Conservation (phyloP, 805 yeast species). For the Saturnispora diversa region DNA sequence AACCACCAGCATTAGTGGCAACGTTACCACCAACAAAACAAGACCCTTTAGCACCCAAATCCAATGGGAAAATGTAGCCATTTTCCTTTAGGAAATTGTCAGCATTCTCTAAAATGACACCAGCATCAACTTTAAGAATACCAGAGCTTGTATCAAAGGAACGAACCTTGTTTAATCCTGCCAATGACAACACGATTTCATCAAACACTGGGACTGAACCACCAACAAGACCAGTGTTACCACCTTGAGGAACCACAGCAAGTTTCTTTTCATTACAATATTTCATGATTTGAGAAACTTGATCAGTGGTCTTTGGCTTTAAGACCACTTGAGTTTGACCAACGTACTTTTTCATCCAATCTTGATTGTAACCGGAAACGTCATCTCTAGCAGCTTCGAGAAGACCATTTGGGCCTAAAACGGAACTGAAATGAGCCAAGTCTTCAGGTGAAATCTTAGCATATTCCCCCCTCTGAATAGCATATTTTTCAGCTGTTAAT, state of each 20-base stretch:
- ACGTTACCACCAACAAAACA: slow-evolving; percentile 94
- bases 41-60: slow-evolving; percentile 93
- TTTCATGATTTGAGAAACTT: slow-evolving; percentile 65
- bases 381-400: slow-evolving; percentile 50
- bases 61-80: slow-evolving; percentile 90
- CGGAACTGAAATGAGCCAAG: slow-evolving; percentile 47
- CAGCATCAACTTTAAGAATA: slow-evolving; percentile 82
- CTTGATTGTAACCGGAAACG: slow-evolving; percentile 69
- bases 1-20: slow-evolving; percentile 95
- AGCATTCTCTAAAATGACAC: slow-evolving; percentile 79
- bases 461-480: slow-evolving; percentile 13
- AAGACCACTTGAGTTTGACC: slow-evolving; percentile 80
- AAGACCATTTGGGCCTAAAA: slow-evolving; percentile 45
- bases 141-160: slow-evolving; percentile 79
- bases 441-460: slow-evolving; percentile 44
- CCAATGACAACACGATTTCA: slow-evolving; percentile 68
- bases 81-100: slow-evolving; percentile 67
- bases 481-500: slow-evolving; percentile 15
- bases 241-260: slow-evolving; percentile 95
- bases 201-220: slow-evolving; percentile 91
- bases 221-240: slow-evolving; percentile 93
- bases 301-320: slow-evolving; percentile 74
- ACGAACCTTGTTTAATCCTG: slow-evolving; percentile 68
- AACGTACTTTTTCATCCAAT: slow-evolving; percentile 87
- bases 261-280: slow-evolving; percentile 70